These are phyloP conservation scores for Diospyros lotus DNA, from an alignment of 148 eudicot species.

Conservation along the genomic window DNA sequence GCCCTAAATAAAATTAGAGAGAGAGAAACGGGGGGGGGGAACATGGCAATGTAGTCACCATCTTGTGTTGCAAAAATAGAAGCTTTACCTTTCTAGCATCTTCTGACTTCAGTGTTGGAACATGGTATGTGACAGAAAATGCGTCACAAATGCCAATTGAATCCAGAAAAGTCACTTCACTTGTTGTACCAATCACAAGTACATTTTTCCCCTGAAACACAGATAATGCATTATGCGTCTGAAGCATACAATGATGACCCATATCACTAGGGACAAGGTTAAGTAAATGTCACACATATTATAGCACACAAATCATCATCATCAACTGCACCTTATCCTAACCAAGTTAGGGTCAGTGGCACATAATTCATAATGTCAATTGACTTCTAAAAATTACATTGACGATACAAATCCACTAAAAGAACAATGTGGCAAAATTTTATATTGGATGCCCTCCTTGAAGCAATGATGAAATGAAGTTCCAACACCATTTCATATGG, in stretches of 20 bases:
- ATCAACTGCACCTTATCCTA: no score
- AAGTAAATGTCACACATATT: not conserved
- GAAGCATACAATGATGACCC: not conserved
- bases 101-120: slow-evolving; percentile 70
- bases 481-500: no score
- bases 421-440: no score
- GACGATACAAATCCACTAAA: no score
- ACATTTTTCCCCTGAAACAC: slow-evolving; percentile 71
- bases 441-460: no score
- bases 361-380: no score
- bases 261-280: not conserved
- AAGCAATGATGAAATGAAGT: no score
- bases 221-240: not conserved
- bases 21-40: not conserved
- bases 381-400: no score
- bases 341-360: no score
- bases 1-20: not conserved
- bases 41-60: not conserved
- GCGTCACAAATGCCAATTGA: slow-evolving; percentile 81
- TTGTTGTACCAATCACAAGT: slow-evolving; percentile 87
- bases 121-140: slow-evolving; percentile 79
- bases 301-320: not conserved
- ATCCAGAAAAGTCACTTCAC: slow-evolving; percentile 82
- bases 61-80: not conserved
- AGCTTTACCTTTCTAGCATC: slow-evolving; percentile 76